A percentile compares a stretch with the other conserved stretches of the same genome.
Conservation (phyloP, 768 basidiomycete species). For the Amanita subjunquillea region DNA sequence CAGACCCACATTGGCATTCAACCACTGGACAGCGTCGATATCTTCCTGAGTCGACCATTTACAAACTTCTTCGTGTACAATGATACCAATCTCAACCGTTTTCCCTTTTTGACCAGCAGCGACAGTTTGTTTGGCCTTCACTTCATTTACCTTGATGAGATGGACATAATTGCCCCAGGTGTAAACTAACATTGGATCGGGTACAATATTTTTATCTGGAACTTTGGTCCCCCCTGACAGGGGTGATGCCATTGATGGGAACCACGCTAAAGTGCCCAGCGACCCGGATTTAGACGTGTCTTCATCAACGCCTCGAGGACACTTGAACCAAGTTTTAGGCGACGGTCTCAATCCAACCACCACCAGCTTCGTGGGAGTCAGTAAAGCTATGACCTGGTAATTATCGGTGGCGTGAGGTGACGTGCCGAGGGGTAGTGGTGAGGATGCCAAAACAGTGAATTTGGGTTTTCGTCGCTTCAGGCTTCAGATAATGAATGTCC, state of each 20-base stretch:
- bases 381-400: conserved; percentile 72
- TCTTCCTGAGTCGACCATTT: conserved; percentile 52
- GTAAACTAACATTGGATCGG: conserved; percentile 65
- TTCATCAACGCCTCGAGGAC: conserved; percentile 42
- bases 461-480: conserved; percentile 35
- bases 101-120: conserved; percentile 52
- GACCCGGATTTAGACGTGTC: conserved; percentile 35
- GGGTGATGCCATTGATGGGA: conserved; percentile 47
- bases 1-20: conserved; percentile 74
- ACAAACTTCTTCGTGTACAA: conserved; percentile 51
- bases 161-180: conserved; percentile 71
- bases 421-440: conserved; percentile 74
- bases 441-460: conserved; percentile 68
- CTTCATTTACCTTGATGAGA: conserved; percentile 59
- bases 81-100: conserved; percentile 48
- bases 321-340: conserved; percentile 88
- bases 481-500: conserved; percentile 9
- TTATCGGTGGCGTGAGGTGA: conserved; percentile 64
- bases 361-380: conserved; percentile 87
- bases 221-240: conserved; percentile 12
- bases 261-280: conserved; percentile 74
- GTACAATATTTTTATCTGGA: conserved; percentile 13
- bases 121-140: conserved; percentile 36
- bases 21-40: conserved; percentile 76
- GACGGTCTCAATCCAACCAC: conserved; percentile 88